phyloP scores from a whole-genome alignment of 768 basidiomycete genomes.

The Galerina sulciceps region DNA sequence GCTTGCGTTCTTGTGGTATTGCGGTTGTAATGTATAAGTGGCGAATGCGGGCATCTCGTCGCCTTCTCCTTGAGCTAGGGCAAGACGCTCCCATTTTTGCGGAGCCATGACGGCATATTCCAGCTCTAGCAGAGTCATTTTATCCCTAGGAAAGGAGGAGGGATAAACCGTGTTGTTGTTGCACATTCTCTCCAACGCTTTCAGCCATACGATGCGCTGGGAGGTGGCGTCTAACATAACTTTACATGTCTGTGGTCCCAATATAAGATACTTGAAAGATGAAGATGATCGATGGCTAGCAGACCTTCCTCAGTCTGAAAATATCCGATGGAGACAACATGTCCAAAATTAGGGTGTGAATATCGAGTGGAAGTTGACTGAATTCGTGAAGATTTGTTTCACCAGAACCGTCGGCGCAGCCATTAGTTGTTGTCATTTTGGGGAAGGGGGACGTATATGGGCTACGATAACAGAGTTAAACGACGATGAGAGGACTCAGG shows the following conservation, averaged over 20 bases:
- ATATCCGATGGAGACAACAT: conserved; percentile 8
- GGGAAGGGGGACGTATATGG: no score
- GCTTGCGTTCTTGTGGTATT: not conserved
- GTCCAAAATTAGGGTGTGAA: conserved; percentile 6
- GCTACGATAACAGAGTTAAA: no score
- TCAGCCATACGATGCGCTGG: conserved; percentile 14
- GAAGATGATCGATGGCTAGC: not conserved
- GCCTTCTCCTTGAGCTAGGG: not conserved
- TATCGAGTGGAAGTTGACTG: conserved; percentile 10
- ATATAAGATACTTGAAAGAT: not conserved
- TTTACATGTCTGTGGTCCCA: conserved; percentile 14
- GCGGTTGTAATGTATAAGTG: not conserved
- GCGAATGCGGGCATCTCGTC: not conserved
- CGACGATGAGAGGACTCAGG: no score
- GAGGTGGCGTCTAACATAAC: conserved; percentile 2
- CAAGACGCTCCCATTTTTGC: not conserved
- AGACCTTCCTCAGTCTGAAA: conserved; percentile 14
- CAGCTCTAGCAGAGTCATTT: conserved; percentile 10
- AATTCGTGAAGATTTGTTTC: not conserved
- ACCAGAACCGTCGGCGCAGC: no score
- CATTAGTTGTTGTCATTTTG: not conserved
- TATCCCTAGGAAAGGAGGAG: conserved; percentile 5
- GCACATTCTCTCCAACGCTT: conserved; percentile 7
- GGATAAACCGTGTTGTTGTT: conserved; percentile 12
- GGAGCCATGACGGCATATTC: conserved; percentile 14